Percentiles rank a stretch among this genome's conserved stretches.
phyloP scores from a whole-genome alignment of 2,329 filamentous ascomycete genomes.

The Lasiodiplodia sp. region DNA sequence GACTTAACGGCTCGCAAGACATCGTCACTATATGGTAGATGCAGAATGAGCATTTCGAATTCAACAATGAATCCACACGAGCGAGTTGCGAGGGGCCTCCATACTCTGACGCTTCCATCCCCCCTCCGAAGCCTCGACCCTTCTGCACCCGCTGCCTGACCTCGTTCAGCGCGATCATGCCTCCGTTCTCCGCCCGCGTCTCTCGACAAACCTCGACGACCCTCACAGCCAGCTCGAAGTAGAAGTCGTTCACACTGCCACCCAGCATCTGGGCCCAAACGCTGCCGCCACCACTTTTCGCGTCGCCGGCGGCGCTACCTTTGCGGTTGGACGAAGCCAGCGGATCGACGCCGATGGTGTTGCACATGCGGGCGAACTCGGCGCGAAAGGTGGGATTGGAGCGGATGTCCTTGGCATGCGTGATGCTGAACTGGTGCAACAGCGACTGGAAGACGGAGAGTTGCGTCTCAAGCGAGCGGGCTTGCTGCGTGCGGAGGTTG shows the following conservation, averaged over 20 bases:
- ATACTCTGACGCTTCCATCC: constrained; percentile 80
- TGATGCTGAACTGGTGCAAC: constrained; percentile 92
- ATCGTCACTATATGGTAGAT: constrained; percentile 71
- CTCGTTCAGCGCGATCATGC: constrained; percentile 84
- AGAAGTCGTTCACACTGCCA: constrained; percentile 94
- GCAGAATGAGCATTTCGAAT: constrained; percentile 8
- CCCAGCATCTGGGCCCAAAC: constrained; percentile 95
- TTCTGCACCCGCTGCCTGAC: constrained; percentile 77
- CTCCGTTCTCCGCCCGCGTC: constrained; percentile 89
- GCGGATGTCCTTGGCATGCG: constrained; percentile 94
- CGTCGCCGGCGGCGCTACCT: constrained; percentile 59
- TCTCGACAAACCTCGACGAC: constrained; percentile 91
- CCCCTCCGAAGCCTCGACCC: constrained; percentile 75
- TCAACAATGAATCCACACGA: constrained; percentile 11
- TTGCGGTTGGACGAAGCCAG: constrained; percentile 63
- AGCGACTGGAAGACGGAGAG: constrained; percentile 95
- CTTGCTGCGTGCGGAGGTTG: constrained; percentile 82
- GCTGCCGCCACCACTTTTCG: constrained; percentile 56
- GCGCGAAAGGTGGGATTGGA: constrained; percentile 94
- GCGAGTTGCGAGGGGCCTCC: constrained; percentile 36
- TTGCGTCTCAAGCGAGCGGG: constrained; percentile 87
- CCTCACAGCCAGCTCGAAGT: constrained; percentile 95
- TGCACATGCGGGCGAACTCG: constrained; percentile 98
- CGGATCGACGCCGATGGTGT: constrained; percentile 94
- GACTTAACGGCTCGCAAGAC: constrained; percentile 88